Percentiles rank a stretch among this genome's conserved stretches.
Conservation (phyloP, 306 rosid species). For the Rubus idaeus region DNA sequence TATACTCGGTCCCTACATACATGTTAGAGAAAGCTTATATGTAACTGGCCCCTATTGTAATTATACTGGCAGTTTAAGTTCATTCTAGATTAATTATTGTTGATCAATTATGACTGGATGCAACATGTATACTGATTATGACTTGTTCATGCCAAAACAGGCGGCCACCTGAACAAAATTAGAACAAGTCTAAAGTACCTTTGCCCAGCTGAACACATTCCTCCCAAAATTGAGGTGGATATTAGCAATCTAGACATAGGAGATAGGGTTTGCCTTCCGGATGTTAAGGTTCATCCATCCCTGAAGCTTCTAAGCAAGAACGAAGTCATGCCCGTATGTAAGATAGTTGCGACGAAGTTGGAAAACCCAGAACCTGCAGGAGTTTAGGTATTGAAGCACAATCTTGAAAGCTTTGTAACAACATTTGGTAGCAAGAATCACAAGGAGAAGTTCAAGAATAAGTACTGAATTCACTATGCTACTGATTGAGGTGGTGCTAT, state of each 20-base stretch:
- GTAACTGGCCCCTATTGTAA: not conserved
- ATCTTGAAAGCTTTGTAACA: not conserved
- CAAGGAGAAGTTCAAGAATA: constrained; percentile 24
- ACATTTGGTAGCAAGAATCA: constrained; percentile 3
- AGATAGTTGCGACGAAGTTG: constrained; percentile 49
- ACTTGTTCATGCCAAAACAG: constrained; percentile 40
- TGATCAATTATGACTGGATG: constrained; percentile 14
- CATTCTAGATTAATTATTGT: not conserved
- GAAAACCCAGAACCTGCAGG: constrained; percentile 41
- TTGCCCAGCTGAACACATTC: constrained; percentile 82
- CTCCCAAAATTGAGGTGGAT: constrained; percentile 81
- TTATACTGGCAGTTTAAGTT: not conserved
- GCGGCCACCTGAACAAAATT: constrained; percentile 65
- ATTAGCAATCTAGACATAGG: constrained; percentile 78
- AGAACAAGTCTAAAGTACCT: constrained; percentile 67
- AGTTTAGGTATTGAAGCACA: constrained; percentile 24
- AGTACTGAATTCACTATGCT: constrained; percentile 13
- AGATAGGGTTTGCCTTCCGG: constrained; percentile 63
- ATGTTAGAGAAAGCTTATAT: not conserved
- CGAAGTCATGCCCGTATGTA: constrained; percentile 78
- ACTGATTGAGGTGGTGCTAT: not conserved
- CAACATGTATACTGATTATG: constrained; percentile 5
- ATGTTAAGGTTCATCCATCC: constrained; percentile 69
- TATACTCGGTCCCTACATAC: not conserved
- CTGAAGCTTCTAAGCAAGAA: constrained; percentile 83